Conservation (phyloP, 805 yeast species). For the Kluyveromyces dobzhanskii region DNA sequence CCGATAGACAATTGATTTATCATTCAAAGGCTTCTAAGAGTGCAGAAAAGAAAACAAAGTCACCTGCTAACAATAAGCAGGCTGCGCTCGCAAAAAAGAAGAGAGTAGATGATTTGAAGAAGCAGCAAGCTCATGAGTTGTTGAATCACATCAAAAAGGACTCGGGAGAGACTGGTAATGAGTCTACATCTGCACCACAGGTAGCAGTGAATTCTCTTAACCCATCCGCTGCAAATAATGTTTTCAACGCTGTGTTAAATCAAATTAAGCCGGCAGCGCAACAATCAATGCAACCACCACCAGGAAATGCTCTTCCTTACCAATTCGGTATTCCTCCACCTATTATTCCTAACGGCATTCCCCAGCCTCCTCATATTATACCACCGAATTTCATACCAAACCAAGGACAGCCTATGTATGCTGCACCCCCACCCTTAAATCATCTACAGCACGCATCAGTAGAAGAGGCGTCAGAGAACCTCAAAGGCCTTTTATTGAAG, state of each 20-base stretch:
- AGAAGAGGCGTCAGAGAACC: not conserved
- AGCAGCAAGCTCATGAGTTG: constrained; percentile 35
- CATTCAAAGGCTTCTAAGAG: constrained; percentile 58
- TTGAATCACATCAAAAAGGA: constrained; percentile 37
- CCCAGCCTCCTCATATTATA: constrained; percentile 6
- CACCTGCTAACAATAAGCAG: constrained; percentile 7
- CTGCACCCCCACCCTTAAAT: constrained; percentile 7
- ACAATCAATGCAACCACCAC: constrained; percentile 10
- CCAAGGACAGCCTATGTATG: no score
- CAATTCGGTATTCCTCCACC: constrained; percentile 5
- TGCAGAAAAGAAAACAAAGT: constrained; percentile 27
- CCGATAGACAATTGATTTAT: constrained; percentile 65
- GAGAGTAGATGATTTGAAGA: constrained; percentile 23
- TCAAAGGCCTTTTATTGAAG: not conserved
- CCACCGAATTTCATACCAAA: no score
- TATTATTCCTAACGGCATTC: constrained; percentile 11
- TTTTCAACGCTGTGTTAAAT: constrained; percentile 27
- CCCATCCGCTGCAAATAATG: constrained; percentile 23
- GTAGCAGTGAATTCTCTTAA: constrained; percentile 11
- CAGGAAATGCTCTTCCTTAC: constrained; percentile 3
- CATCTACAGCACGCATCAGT: constrained; percentile 3
- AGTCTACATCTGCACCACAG: constrained; percentile 16
- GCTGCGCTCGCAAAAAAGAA: constrained; percentile 10
- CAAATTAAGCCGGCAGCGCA: constrained; percentile 19
- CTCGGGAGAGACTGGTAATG: constrained; percentile 5